Conservation (phyloP, 257 asterid species). For the Echites panduratus region DNA sequence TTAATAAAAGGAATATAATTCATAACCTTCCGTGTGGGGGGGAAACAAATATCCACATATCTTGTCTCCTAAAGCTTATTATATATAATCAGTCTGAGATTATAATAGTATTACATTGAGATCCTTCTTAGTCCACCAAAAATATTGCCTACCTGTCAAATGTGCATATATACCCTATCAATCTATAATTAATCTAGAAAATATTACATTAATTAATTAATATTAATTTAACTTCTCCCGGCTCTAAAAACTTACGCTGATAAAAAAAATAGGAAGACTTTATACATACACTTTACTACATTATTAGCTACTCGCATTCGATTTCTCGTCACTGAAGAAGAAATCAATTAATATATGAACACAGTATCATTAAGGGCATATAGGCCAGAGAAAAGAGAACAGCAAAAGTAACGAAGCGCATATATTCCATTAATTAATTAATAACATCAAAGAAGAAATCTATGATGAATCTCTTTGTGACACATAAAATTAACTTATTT, state of each 20-base stretch:
- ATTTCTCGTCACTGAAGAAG: neutral
- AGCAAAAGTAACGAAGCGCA: neutral
- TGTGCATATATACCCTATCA: too few species aligned
- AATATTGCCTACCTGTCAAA: neutral
- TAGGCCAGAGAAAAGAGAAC: neutral
- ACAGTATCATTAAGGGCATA: neutral
- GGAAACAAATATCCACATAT: too few species aligned
- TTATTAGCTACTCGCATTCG: too few species aligned
- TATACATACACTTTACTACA: too few species aligned
- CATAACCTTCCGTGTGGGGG: neutral
- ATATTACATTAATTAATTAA: too few species aligned
- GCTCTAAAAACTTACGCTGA: too few species aligned
- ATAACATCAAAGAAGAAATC: neutral
- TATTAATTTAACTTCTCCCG: too few species aligned
- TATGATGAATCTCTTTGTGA: neutral
- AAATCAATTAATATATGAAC: neutral
- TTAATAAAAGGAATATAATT: too few species aligned
- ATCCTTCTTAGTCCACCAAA: neutral
- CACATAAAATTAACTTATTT: neutral
- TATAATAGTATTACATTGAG: neutral
- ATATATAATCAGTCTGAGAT: neutral
- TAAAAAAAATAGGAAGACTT: too few species aligned
- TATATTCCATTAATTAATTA: neutral
- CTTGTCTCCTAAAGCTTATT: neutral
- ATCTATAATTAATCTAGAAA: too few species aligned